Evolutionary conservation across 2,329 filamentous ascomycete species (phyloP), one percentile per base, ranked within the genome.

Genomic region (Didymella sp.): DNA sequence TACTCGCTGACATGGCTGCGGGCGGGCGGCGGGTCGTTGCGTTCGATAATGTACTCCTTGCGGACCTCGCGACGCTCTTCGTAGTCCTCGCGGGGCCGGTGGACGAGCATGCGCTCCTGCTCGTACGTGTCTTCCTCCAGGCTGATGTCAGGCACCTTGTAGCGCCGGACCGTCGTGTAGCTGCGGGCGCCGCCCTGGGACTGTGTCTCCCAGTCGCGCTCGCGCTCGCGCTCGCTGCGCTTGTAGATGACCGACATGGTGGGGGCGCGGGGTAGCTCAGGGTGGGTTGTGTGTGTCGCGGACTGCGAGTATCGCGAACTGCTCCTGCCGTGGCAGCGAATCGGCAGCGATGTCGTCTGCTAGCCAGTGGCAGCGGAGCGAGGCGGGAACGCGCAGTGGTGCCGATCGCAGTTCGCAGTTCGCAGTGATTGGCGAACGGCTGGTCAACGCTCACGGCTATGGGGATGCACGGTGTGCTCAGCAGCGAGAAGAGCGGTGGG

Each of bases 81-180:
- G 25, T 65, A 70, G 43, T 74, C 70, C 42, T 72, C 66, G 64
- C 69, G 73, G n/a, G 64, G 61, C 38, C 66, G 72, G 51, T 78
- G 77, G 58, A 81, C 76, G 58, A 84, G 78, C 63, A 81, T 80
- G 21, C 38, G 38, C 64, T 83, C 80, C 49, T 80, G 75, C 59
- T 80, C 77, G 64, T 78, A 77, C 27, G 69, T 71, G 56, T 80
- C 78, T 47, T 75, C 72, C 42, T 76, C 71, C 33, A 79, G 75
- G 55, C 76, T 76, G 50, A 65, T 64, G 45, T 84, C 81, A 46
- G 81, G 81, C n/a, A 82, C 73, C 59, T 80, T 79, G 77, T 88
- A 88, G 66, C 85, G 84, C 70, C 84, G 85, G 64, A 87, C 81
- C 6, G 82, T 85, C 62, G 81, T 84, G 66, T 81, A 83, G 60